Conservation (phyloP, 1,284 basidiomycete genomes). For the Rhodotorula sp. region DNA sequence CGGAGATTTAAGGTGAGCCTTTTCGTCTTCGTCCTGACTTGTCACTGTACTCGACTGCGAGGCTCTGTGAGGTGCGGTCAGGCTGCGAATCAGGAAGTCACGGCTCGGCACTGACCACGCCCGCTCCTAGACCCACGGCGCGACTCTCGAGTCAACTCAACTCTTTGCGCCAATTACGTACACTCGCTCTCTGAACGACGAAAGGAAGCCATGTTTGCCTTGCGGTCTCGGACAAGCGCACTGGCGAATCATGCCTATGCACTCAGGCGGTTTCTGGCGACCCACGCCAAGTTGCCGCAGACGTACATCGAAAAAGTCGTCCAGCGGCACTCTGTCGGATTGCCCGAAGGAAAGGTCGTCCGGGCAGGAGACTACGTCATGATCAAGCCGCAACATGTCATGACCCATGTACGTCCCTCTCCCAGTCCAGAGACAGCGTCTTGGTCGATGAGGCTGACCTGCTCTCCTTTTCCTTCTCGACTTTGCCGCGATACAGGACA, state of each 20-base stretch:
- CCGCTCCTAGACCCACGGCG: no score
- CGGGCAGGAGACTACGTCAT: conserved; percentile 98
- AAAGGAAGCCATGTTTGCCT: conserved; percentile 20
- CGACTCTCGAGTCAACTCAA: no score
- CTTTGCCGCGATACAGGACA: conserved; percentile 63
- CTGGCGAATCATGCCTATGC: not conserved
- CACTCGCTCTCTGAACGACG: not conserved
- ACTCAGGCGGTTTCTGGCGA: conserved; percentile 30
- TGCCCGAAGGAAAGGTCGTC: conserved; percentile 69
- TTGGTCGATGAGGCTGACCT: not conserved
- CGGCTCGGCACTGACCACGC: no score
- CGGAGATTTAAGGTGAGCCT: not conserved
- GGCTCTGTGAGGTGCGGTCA: not conserved
- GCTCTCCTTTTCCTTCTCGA: not conserved
- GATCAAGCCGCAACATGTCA: conserved; percentile 92
- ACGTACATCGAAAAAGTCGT: conserved; percentile 97
- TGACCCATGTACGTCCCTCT: conserved; percentile 51
- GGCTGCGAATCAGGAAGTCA: no score
- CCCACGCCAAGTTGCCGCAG: conserved; percentile 54
- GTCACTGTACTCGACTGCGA: not conserved
- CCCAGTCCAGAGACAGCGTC: not conserved
- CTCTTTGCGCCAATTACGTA: not conserved
- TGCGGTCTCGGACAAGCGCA: conserved; percentile 19
- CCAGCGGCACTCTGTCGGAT: conserved; percentile 89
- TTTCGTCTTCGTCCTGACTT: not conserved